Percentiles rank a stretch among this genome's conserved stretches.
Evolutionary conservation across 768 basidiomycete species (phyloP).

Genomic region (Hysterangium stoloniferum): DNA sequence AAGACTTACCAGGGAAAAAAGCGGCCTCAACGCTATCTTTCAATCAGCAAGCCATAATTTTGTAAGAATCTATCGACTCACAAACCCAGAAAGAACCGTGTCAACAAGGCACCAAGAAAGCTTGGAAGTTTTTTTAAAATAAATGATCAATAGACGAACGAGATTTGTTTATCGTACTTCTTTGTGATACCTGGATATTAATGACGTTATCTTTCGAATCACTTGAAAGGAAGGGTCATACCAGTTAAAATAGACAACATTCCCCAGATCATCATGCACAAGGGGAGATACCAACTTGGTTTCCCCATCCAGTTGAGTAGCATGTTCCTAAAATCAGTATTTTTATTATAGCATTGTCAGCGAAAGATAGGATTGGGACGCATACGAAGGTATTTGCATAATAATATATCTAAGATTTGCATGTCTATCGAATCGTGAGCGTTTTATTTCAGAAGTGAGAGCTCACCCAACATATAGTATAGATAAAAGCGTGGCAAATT

Average conservation of each 20-base stretch:
- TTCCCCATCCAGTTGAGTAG: conserved; percentile 57
- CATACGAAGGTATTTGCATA: conserved; percentile 35
- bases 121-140: conserved; percentile 22
- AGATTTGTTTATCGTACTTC: conserved; percentile 23
- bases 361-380: neutral
- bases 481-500: conserved; percentile 20
- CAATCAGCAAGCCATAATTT: conserved; percentile 13
- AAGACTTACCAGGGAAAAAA: conserved; percentile 51
- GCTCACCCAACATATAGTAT: conserved; percentile 24
- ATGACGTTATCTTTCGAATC: no score
- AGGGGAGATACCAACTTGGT: conserved; percentile 61
- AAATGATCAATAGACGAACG: neutral
- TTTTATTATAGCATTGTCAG: neutral
- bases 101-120: conserved; percentile 56
- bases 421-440: no score
- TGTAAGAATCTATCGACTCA: conserved; percentile 39
- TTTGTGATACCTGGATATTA: conserved; percentile 34
- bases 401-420: conserved; percentile 20
- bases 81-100: conserved; percentile 73
- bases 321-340: conserved; percentile 53
- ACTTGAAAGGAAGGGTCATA: conserved; percentile 33
- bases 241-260: conserved; percentile 36
- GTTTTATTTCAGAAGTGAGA: no score
- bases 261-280: conserved; percentile 69
- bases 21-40: conserved; percentile 39